Percentiles rank a stretch among this genome's conserved stretches.
phyloP scores from a whole-genome alignment of 345 rosid genomes.

The Dovyalis caffra region DNA sequence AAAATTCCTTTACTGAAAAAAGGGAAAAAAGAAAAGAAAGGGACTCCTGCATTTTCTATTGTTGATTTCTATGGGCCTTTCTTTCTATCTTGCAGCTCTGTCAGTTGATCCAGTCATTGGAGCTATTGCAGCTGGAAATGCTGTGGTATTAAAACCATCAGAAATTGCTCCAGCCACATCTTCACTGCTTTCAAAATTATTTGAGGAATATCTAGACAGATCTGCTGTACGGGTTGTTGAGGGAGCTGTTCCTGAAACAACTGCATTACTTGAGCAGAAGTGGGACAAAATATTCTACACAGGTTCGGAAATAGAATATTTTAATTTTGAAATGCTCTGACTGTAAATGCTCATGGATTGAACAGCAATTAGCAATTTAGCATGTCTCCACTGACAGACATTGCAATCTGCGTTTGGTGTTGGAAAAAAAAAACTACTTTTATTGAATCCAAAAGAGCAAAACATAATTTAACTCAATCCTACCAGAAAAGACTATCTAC shows the following conservation, averaged over 20 bases:
- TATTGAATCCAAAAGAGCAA: not conserved
- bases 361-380: not conserved
- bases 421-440: not conserved
- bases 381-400: not conserved
- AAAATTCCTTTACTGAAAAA: not conserved
- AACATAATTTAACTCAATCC: not conserved
- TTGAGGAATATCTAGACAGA: conserved; percentile 39
- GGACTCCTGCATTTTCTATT: not conserved
- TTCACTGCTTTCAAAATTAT: conserved; percentile 31
- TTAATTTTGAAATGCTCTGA: not conserved
- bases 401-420: not conserved
- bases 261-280: conserved; percentile 44
- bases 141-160: conserved; percentile 53
- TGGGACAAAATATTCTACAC: conserved; percentile 62
- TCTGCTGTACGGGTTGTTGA: conserved; percentile 36
- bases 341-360: not conserved
- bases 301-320: conserved; percentile 24
- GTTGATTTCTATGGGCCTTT: not conserved
- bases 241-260: conserved; percentile 46
- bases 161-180: conserved; percentile 57
- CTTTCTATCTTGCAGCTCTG: not conserved
- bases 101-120: conserved; percentile 46
- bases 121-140: conserved; percentile 61
- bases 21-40: too few relatives aligned
- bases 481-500: not conserved